Evolutionary conservation across 1,139 yeast genomes (phyloP).

Genomic region (Lodderomyces beijingensis): DNA sequence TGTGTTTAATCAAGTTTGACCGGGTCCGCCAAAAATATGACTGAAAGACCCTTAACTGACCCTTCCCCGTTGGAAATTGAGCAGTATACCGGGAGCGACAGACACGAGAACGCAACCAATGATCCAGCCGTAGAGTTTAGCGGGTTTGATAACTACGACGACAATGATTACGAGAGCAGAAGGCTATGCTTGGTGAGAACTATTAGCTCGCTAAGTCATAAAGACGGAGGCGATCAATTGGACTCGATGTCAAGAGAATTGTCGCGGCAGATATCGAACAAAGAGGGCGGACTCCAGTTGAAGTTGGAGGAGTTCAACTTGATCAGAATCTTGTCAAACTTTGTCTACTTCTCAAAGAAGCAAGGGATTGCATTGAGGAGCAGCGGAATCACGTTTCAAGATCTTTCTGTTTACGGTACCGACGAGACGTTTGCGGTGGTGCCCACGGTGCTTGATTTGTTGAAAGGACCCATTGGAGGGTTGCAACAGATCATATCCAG

Average conservation of each 20-base stretch:
- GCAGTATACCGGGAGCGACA: no score
- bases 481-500: slow-evolving; percentile 11
- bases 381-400: slow-evolving; percentile 45
- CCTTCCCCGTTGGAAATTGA: no score
- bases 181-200: slow-evolving; percentile 14
- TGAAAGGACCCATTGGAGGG: slow-evolving; percentile 32
- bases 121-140: no score
- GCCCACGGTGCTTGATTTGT: slow-evolving; percentile 44
- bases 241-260: slow-evolving; percentile 13
- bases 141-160: no score
- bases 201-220: slow-evolving; percentile 14
- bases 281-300: slow-evolving; percentile 13
- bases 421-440: slow-evolving; percentile 46
- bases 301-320: slow-evolving; percentile 14
- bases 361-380: slow-evolving; percentile 43
- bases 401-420: slow-evolving; percentile 44
- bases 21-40: no score
- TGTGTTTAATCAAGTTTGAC: no score
- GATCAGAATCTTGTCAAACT: slow-evolving; percentile 12
- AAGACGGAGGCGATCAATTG: slow-evolving; percentile 9
- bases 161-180: slow-evolving; percentile 12
- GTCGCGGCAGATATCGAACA: slow-evolving; percentile 12
- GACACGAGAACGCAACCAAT: no score
- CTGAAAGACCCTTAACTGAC: no score
- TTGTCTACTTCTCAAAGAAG: slow-evolving; percentile 17